Conservation (phyloP, 148 eudicot species). For the Rhododendron ovatum region DNA sequence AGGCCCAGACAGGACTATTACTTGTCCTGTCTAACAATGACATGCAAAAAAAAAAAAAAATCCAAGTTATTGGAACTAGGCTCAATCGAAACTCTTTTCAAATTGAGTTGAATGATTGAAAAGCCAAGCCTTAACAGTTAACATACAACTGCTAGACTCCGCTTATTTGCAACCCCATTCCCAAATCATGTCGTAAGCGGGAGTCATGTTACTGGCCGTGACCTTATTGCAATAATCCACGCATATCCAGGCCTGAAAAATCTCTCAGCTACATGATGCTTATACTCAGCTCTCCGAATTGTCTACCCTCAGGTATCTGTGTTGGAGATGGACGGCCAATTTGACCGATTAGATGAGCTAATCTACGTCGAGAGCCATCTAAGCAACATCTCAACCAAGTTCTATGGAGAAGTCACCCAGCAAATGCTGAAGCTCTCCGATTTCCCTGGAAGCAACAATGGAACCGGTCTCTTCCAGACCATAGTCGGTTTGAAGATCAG, state of each 20-base stretch:
- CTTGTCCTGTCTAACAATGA: no score
- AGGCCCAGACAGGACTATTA: no score
- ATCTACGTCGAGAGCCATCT: slow-evolving; percentile 96
- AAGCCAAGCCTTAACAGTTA: background rate
- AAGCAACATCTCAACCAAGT: slow-evolving; percentile 92
- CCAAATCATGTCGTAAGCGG: background rate
- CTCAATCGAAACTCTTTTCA: background rate
- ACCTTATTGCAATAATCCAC: background rate
- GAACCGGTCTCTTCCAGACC: slow-evolving; percentile 96
- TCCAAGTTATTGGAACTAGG: background rate
- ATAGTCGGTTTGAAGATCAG: slow-evolving; percentile 91
- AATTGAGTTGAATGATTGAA: background rate
- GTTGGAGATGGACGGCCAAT: slow-evolving; percentile 95
- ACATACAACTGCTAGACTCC: background rate
- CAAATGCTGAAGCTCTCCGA: slow-evolving; percentile 96
- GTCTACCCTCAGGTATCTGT: slow-evolving; percentile 65
- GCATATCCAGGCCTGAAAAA: background rate
- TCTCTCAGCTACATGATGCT: background rate
- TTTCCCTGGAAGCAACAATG: slow-evolving; percentile 97
- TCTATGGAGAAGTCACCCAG: slow-evolving; percentile 98
- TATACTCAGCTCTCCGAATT: background rate
- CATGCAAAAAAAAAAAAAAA: no score
- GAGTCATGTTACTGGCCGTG: background rate
- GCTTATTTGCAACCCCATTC: background rate
- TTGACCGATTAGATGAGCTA: slow-evolving; percentile 95